phyloP scores from a whole-genome alignment of 352 stramenopile species.

The Plasmopara halstedii region DNA sequence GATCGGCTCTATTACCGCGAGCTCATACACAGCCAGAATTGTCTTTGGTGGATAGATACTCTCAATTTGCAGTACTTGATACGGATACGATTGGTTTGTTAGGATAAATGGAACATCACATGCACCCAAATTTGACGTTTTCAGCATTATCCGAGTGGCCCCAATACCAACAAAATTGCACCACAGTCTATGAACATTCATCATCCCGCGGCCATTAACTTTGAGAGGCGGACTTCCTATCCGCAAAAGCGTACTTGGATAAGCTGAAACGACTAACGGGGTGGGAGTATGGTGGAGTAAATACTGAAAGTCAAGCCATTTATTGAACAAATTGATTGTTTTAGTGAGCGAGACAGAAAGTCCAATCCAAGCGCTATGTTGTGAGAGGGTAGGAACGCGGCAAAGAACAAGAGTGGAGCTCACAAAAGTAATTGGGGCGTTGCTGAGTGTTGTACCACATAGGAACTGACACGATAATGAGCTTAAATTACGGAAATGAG shows the following conservation, averaged over 20 bases:
- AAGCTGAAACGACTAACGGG: slow-evolving; percentile 16
- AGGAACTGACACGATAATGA: slow-evolving; percentile 28
- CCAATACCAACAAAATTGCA: slow-evolving; percentile 23
- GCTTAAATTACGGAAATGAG: slow-evolving; percentile 22
- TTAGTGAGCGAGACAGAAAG: slow-evolving; percentile 18
- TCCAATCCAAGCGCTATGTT: slow-evolving; percentile 20
- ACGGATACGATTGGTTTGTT: slow-evolving; percentile 4
- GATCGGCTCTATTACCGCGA: slow-evolving; percentile 16
- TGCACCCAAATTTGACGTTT: slow-evolving; percentile 5
- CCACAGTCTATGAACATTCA: slow-evolving; percentile 14
- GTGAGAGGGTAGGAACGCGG: slow-evolving; percentile 17
- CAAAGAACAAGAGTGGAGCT: slow-evolving; percentile 24
- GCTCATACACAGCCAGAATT: slow-evolving; percentile 18
- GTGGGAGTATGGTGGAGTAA: slow-evolving; percentile 24
- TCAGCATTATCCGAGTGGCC: slow-evolving; percentile 7
- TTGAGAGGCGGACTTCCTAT: slow-evolving; percentile 11
- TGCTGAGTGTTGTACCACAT: slow-evolving; percentile 2
- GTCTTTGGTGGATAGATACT: slow-evolving; percentile 7
- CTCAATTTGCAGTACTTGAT: slow-evolving; percentile 18
- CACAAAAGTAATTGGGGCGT: slow-evolving; percentile 8
- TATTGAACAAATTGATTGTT: background rate
- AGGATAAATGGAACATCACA: slow-evolving; percentile 17
- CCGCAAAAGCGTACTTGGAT: slow-evolving; percentile 7
- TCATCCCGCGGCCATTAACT: slow-evolving; percentile 16
- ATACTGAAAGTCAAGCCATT: slow-evolving; percentile 5